A percentile compares a stretch with the other conserved stretches of the same genome.
Conservation (phyloP, 106 monocot species). For the Allium sativum region DNA sequence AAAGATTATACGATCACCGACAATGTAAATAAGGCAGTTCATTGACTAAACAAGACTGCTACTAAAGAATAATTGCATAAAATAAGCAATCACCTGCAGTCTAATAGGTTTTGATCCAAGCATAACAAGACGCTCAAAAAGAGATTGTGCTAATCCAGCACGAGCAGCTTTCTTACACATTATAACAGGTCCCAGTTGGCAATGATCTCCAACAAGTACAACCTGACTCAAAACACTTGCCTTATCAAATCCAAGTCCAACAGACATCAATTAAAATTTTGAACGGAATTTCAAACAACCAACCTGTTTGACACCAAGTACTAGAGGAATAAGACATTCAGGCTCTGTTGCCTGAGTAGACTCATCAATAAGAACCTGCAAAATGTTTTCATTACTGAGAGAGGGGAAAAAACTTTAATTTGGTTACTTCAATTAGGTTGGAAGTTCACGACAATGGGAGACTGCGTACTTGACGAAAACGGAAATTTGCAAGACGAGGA, state of each 20-base stretch:
- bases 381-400: no score
- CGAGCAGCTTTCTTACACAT: conserved; percentile 99
- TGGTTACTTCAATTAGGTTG: no score
- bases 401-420: no score
- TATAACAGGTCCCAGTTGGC: conserved; percentile 98
- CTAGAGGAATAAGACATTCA: conserved; percentile 95
- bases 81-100: conserved; percentile 53
- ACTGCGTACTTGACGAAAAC: conserved; percentile 74
- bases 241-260: background rate
- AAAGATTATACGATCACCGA: no score
- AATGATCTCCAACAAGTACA: conserved; percentile 99
- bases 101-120: conserved; percentile 94
- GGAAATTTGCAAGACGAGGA: conserved; percentile 88
- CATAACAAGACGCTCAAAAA: conserved; percentile 95
- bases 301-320: conserved; percentile 99
- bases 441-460: background rate
- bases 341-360: conserved; percentile 98
- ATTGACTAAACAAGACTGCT: background rate
- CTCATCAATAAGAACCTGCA: conserved; percentile 97
- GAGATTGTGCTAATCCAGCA: conserved; percentile 92
- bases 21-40: no score
- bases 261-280: background rate
- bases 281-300: background rate
- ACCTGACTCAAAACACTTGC: conserved; percentile 28
- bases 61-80: background rate